Evolutionary conservation across 2,329 filamentous ascomycete species (phyloP).

Genomic region (Diaporthe citrichinensis): DNA sequence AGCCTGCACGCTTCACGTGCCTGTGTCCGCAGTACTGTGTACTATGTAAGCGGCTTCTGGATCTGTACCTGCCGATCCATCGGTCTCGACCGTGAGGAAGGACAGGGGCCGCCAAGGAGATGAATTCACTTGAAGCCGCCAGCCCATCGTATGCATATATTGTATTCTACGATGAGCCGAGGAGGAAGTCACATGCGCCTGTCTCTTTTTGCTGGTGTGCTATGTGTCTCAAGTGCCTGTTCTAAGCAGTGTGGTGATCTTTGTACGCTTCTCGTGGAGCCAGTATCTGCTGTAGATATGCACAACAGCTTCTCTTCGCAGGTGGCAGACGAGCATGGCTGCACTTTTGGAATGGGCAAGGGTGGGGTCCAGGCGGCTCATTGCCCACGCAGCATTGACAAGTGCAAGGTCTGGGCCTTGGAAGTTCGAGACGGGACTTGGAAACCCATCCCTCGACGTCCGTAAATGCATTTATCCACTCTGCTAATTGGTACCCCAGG

Average conservation of each 20-base stretch:
- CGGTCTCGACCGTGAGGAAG: slow-evolving; percentile 32
- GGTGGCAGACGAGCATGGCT: background rate
- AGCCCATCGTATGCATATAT: background rate
- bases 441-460: slow-evolving; percentile 17
- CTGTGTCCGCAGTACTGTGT: slow-evolving; percentile 16
- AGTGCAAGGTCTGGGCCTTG: slow-evolving; percentile 22
- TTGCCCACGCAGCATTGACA: background rate
- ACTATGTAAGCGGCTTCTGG: slow-evolving; percentile 7
- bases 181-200: too few relatives aligned
- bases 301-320: background rate
- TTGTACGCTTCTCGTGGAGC: background rate
- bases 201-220: background rate
- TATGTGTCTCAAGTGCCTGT: background rate
- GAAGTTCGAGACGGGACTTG: slow-evolving; percentile 17
- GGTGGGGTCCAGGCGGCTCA: slow-evolving; percentile 10
- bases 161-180: background rate
- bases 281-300: background rate
- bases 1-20: background rate
- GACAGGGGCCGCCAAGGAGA: slow-evolving; percentile 6
- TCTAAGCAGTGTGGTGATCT: background rate
- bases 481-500: slow-evolving; percentile 27
- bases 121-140: background rate
- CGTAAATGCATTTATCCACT: slow-evolving; percentile 25
- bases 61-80: slow-evolving; percentile 36
- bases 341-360: background rate